Evolutionary conservation across 805 yeast genomes (phyloP), one percentile per base, ranked within the genome.

Genomic region (Wickerhamiella alocasiicola): DNA sequence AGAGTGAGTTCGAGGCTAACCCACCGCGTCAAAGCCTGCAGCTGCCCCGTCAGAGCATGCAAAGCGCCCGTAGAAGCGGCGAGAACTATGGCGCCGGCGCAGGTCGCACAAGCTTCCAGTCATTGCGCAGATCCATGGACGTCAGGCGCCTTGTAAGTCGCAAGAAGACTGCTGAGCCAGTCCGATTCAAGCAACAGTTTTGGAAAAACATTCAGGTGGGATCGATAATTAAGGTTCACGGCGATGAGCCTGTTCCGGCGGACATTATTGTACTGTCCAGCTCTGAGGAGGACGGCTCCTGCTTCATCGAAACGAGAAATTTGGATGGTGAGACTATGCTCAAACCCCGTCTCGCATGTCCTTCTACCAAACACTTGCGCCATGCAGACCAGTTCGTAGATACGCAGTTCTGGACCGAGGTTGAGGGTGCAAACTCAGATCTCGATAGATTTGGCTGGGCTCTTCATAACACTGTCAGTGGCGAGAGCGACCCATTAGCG

Each of bases 131-230:
- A 4, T 32, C 36, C 11, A 20, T 21, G 36, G 36, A 32, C 12
- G 26, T 26, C n/a, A 30, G 38, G 23, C 25, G 31, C 13, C 27
- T 34, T 5, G 13, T 34, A 9, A 36, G 26, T 13, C 30, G 30
- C n/a, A 4, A 19, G 18, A 36, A 36, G 12, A 23, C 20, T 2
- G 26, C 31, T 11, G 13, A 27, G 15, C 26, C 20, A 11, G 20
- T 37, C 25, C 53, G 61, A 29, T 74, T 74, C 55, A 66, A 64
- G 47, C 72, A 70, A 17, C 71, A 70, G 41, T 67, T 65, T 46
- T 81, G 93, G 93, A 81, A 81, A 56, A 75, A 72, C 47, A 78
- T 81, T 23, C 68, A 68, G 39, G 91, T 81, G 16, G 93, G 93
- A 31, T 93, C 82, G 54, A 62, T 79, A 46, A 65, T 81, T 24